These are phyloP conservation scores for Neurospora sublineolata DNA, from an alignment of 495 filamentous ascomycete species.

Conservation along the genomic window DNA sequence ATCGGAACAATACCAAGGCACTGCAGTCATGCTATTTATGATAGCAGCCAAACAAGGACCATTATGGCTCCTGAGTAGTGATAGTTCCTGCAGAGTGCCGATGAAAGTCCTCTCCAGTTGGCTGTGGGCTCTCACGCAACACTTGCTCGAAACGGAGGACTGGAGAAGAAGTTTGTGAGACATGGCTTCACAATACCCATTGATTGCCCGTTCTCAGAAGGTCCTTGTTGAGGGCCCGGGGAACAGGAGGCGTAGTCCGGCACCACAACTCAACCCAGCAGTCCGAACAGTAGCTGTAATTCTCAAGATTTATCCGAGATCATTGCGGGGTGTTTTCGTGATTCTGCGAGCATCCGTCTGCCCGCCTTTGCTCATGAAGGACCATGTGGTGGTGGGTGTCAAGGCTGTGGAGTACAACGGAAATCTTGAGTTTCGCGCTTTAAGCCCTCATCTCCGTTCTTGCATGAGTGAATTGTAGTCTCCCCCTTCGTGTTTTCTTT, in stretches of 20 bases:
- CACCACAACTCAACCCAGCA: neutral
- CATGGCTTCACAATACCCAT: neutral
- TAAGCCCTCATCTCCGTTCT: neutral
- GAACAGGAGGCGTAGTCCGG: neutral
- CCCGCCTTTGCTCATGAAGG: neutral
- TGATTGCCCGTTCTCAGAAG: neutral
- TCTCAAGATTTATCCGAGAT: neutral
- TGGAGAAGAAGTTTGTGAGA: neutral
- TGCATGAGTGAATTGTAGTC: neutral
- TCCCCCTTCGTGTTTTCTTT: neutral
- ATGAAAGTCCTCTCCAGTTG: neutral
- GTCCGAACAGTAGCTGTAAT: neutral
- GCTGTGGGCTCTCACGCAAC: neutral
- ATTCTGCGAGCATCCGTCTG: neutral
- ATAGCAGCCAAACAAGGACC: neutral
- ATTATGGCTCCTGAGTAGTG: neutral
- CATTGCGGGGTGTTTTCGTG: neutral
- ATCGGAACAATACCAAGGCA: neutral
- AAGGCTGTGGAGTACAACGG: neutral
- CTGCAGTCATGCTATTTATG: neutral
- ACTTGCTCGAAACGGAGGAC: neutral
- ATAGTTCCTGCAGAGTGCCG: neutral
- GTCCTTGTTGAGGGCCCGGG: neutral
- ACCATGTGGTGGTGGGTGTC: neutral
- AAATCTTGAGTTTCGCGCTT: neutral